These are phyloP conservation scores for Eutrema salsugineum DNA, from an alignment of 441 rosid genomes.

Conservation along the genomic window DNA sequence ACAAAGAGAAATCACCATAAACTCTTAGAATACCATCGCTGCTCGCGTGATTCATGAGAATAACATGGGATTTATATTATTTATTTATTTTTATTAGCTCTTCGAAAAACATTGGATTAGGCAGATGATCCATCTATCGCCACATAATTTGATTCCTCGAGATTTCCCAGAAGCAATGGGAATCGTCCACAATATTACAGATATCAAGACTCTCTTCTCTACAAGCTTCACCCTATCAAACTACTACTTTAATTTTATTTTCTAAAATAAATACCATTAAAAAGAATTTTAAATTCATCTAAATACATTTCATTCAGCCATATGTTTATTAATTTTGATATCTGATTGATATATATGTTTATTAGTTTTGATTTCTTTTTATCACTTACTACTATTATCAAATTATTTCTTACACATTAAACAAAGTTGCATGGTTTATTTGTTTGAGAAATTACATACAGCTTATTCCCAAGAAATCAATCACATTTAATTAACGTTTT, in stretches of 20 bases:
- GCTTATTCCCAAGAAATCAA: constrained; percentile 13
- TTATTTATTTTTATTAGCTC: background rate
- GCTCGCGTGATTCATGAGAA: constrained; percentile 25
- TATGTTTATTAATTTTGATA: no score
- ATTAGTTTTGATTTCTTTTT: background rate
- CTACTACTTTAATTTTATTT: no score
- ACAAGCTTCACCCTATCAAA: no score
- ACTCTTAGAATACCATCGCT: constrained; percentile 16
- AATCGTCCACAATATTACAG: background rate
- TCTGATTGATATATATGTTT: no score
- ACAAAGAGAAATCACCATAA: constrained; percentile 9
- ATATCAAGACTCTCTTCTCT: no score
- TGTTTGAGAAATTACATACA: background rate
- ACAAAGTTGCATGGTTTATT: background rate
- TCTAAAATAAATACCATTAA: no score
- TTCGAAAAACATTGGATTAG: background rate
- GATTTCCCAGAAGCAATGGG: background rate
- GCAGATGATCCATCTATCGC: constrained; percentile 1
- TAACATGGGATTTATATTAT: background rate
- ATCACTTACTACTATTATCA: background rate
- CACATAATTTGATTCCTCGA: constrained; percentile 21
- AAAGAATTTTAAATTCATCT: no score
- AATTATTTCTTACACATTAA: background rate
- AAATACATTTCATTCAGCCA: no score
- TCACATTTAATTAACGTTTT: background rate